Evolutionary conservation across 805 yeast species (phyloP), one percentile per base, ranked within the genome.

Genomic region (Candida hispaniensis): DNA sequence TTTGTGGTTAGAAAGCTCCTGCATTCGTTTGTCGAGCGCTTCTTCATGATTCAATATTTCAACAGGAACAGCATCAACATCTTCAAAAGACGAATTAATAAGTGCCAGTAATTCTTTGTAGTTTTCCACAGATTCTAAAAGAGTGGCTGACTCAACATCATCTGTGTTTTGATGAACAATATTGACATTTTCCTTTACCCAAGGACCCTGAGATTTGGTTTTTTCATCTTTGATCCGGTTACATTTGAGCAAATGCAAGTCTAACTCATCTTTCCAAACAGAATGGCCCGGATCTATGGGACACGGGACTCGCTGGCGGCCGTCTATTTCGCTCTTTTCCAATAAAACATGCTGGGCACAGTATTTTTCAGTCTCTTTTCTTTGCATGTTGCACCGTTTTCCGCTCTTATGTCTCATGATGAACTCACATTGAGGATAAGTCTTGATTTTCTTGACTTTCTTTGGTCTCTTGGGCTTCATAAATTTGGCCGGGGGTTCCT

Each of bases 281-380:
- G 76, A 67, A 52, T 83, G 95, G 2, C 70, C 65, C 2, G 77
- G 72, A 52, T 82, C 93, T 17, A 76, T 50, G 0, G 94, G 83
- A 56, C 95, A 83, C 5, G 75, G 71, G 0, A 83, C 65, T 39
- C 93, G 56, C 51, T 54, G 16, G 40, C 52, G 27, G 43, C 54
- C 26, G 51, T 48, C 44, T 52, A 44, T 44, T 47, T 47, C 8
- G 30, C 41, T 30, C 42, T 38, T 34, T 30, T 38, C 14, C 20
- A 51, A 51, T 14, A 42, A 34, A 48, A 66, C 43, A 51, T 80
- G 93, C 44, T 77, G 78, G 6, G 78, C 69, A 52, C 93, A 79
- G 47, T 52, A 76, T 23, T 52, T 51, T 14, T 61, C 62, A 18
- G 56, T 67, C 7, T 59, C 54, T 39, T 67, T 64, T 18, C 79